These are phyloP conservation scores for Mortierella claussenii DNA, from an alignment of 192 early-diverging fungal species.

Conservation along the genomic window DNA sequence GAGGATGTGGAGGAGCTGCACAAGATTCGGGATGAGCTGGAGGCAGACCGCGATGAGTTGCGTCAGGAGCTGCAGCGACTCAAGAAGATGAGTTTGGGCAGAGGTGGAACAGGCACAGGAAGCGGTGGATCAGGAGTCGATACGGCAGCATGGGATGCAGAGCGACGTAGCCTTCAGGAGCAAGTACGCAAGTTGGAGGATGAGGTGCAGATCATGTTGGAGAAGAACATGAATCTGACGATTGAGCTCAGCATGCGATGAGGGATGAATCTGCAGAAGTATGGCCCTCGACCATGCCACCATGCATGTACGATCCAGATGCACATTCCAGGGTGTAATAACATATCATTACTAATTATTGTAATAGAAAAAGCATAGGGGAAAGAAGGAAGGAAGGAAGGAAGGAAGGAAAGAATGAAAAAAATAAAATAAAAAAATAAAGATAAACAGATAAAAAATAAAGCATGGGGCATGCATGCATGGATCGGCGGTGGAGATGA, in stretches of 20 bases:
- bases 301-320: no score
- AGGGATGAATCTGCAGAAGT: no score
- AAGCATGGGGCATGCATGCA: no score
- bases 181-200: constrained; percentile 30
- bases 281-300: no score
- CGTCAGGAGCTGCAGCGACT: constrained; percentile 22
- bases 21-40: constrained; percentile 47
- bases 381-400: no score
- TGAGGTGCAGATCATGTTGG: constrained; percentile 51
- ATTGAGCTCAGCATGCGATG: constrained; percentile 46
- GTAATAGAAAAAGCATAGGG: no score
- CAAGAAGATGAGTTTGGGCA: constrained; percentile 26
- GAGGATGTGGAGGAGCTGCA: constrained; percentile 51
- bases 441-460: not conserved
- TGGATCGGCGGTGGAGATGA: no score
- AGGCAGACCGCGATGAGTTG: constrained; percentile 30
- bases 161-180: constrained; percentile 21
- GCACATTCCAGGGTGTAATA: no score
- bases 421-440: not conserved
- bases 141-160: constrained; percentile 38
- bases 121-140: not conserved
- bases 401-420: no score
- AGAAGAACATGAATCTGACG: constrained; percentile 52
- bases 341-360: no score
- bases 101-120: not conserved